These are phyloP conservation scores for Vinca major DNA, from an alignment of 305 asterid species.

Conservation along the genomic window DNA sequence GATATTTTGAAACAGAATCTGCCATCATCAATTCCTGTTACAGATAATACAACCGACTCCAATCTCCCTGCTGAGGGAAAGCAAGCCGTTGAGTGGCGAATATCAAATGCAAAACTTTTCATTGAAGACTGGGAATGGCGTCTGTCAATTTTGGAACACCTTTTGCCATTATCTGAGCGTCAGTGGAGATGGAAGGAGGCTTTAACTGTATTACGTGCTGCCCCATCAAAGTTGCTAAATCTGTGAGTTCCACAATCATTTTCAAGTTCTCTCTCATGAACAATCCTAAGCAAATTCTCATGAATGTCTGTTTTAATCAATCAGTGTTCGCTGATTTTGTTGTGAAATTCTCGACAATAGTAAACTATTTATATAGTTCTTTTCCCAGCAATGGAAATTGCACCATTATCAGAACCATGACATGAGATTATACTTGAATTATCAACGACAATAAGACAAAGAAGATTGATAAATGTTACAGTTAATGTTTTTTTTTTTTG, in stretches of 20 bases:
- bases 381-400: neutral
- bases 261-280: conserved; percentile 1
- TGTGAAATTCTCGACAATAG: neutral
- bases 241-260: conserved; percentile 51
- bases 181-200: conserved; percentile 99
- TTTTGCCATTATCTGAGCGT: conserved; percentile 82
- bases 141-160: conserved; percentile 81
- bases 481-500: neutral
- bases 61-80: conserved; percentile 53
- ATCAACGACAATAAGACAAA: neutral
- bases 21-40: conserved; percentile 52
- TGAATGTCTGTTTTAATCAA: neutral
- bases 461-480: neutral
- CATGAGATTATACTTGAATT: neutral
- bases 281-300: neutral
- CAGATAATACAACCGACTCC: conserved; percentile 48
- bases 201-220: conserved; percentile 83
- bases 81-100: conserved; percentile 90
- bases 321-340: neutral
- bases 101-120: conserved; percentile 61
- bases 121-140: conserved; percentile 99
- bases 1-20: conserved; percentile 68
- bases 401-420: neutral
- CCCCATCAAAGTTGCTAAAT: conserved; percentile 93
- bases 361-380: neutral